A percentile compares a stretch with the other conserved stretches of the same genome.
Evolutionary conservation across 148 eudicot species (phyloP).

Genomic region (Beta vulgaris): DNA sequence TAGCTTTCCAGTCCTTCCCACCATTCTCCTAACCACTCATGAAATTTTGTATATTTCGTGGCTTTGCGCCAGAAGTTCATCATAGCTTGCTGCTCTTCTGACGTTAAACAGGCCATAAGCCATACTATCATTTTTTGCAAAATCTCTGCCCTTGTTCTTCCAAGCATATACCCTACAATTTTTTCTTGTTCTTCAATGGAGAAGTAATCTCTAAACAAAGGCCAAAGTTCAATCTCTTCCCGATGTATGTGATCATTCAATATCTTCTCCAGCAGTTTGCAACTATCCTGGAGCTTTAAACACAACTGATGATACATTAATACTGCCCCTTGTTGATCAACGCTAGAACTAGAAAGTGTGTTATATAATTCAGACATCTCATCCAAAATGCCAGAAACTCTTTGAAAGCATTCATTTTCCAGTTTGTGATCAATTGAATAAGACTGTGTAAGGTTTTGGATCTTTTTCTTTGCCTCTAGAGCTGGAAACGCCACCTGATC

Average conservation of each 20-base stretch:
- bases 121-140: slow-evolving; percentile 84
- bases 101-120: slow-evolving; percentile 63
- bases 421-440: slow-evolving; percentile 78
- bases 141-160: slow-evolving; percentile 72
- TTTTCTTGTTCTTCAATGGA: slow-evolving; percentile 82
- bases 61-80: slow-evolving; percentile 70
- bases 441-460: slow-evolving; percentile 62
- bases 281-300: slow-evolving; percentile 59
- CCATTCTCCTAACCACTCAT: slow-evolving; percentile 92
- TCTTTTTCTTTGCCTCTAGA: slow-evolving; percentile 64
- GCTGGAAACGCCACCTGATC: slow-evolving; percentile 91
- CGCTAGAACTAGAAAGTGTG: slow-evolving; percentile 24
- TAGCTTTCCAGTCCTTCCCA: slow-evolving; percentile 60
- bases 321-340: slow-evolving; percentile 24
- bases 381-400: slow-evolving; percentile 53
- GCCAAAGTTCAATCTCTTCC: slow-evolving; percentile 89
- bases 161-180: slow-evolving; percentile 77
- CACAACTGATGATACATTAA: slow-evolving; percentile 45
- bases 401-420: slow-evolving; percentile 56
- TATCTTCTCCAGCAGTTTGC: slow-evolving; percentile 58
- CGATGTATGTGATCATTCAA: slow-evolving; percentile 66
- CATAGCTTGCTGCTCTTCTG: slow-evolving; percentile 63
- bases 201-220: slow-evolving; percentile 63
- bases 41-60: slow-evolving; percentile 73
- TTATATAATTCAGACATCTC: slow-evolving; percentile 44